These are phyloP conservation scores for Juncus inflexus DNA, from an alignment of 176 grass and related monocot genomes.

Conservation along the genomic window DNA sequence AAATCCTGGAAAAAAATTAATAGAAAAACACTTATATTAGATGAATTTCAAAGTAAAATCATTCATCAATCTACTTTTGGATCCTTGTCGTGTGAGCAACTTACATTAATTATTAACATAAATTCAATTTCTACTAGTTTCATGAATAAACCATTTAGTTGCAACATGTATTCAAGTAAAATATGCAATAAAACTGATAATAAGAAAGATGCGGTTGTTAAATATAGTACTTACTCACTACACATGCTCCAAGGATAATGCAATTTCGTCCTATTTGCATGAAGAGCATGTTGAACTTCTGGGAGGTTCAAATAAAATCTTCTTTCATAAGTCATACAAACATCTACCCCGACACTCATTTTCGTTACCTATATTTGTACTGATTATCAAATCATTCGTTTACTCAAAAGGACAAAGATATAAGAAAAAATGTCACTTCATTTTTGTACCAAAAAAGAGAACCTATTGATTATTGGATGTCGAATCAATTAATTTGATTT, in stretches of 20 bases:
- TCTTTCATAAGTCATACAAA: constrained; percentile 90
- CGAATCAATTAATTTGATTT: too few relatives aligned
- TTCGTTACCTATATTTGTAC: constrained; percentile 57
- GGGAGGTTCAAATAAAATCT: constrained; percentile 88
- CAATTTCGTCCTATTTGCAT: constrained; percentile 88
- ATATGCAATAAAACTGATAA: constrained; percentile 28
- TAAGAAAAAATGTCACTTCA: too few relatives aligned
- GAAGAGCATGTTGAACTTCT: constrained; percentile 83
- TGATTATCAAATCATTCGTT: neutral
- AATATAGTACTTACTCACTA: constrained; percentile 61
- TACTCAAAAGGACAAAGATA: too few relatives aligned
- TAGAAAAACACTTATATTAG: neutral
- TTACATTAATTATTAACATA: too few relatives aligned
- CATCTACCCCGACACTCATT: constrained; percentile 74
- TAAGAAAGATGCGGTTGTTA: neutral
- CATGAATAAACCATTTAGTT: too few relatives aligned
- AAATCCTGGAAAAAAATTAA: constrained; percentile 41
- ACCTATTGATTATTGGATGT: neutral
- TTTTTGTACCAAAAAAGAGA: neutral
- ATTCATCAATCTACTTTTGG: too few relatives aligned
- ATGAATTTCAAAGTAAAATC: too few relatives aligned
- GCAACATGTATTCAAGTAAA: too few relatives aligned
- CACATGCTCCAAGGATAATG: constrained; percentile 89
- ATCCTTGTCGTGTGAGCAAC: too few relatives aligned
- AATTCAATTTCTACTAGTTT: too few relatives aligned